Conservation (phyloP, 1,284 basidiomycete genomes). For the Pseudozyma tsukubaensis region DNA sequence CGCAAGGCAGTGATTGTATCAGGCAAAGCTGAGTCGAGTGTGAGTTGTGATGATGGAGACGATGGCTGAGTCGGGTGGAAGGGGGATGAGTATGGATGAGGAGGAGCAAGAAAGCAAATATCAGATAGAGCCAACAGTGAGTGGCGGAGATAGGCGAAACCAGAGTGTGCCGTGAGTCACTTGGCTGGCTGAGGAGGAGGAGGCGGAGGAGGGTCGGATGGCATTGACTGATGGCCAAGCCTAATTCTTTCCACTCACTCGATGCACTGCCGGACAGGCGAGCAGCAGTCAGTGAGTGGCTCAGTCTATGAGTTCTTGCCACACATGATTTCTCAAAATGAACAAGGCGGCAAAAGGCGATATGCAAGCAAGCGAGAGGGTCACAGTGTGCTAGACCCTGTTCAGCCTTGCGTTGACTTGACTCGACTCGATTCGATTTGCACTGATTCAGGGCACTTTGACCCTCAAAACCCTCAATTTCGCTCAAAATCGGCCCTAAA, state of each 20-base stretch:
- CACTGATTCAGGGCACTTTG: too few relatives aligned
- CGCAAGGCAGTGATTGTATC: neutral
- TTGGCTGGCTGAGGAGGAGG: neutral
- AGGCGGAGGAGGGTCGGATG: neutral
- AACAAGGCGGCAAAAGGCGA: slow-evolving; percentile 3
- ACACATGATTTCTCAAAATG: too few relatives aligned
- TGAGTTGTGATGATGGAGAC: slow-evolving; percentile 8
- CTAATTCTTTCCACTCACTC: neutral
- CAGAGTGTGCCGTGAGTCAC: slow-evolving; percentile 5
- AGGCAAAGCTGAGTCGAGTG: neutral
- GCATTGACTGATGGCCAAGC: neutral
- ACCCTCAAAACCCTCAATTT: too few relatives aligned
- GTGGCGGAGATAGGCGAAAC: slow-evolving; percentile 29
- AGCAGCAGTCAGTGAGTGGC: slow-evolving; percentile 1
- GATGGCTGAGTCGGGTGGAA: slow-evolving; percentile 6
- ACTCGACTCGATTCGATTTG: too few relatives aligned
- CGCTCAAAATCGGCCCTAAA: too few relatives aligned
- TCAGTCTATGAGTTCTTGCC: neutral
- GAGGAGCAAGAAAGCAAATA: neutral
- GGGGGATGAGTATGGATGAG: neutral
- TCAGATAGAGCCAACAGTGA: neutral
- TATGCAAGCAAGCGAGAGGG: too few relatives aligned
- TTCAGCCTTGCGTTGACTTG: too few relatives aligned
- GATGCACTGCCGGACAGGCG: neutral
- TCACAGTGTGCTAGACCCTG: too few relatives aligned